Evolutionary conservation across 164 flowering plant genomes (phyloP).

Genomic region (Macadamia tetraphylla): DNA sequence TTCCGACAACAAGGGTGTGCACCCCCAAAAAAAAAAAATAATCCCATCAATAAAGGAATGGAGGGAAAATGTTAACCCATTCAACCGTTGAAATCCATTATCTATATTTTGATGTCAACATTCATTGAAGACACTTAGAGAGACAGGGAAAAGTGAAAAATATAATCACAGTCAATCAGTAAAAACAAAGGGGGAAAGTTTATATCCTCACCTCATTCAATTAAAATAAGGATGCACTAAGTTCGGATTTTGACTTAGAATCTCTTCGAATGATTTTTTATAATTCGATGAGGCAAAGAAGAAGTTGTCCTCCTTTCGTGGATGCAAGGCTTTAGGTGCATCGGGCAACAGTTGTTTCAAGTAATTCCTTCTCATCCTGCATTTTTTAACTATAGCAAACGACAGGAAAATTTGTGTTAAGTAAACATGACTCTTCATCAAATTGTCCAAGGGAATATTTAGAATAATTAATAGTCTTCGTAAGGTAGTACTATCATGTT

Average conservation of each 20-base stretch:
- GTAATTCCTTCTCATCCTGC: constrained; percentile 93
- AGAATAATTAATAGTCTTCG: too few species aligned
- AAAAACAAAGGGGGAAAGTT: too few species aligned
- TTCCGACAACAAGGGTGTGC: too few species aligned
- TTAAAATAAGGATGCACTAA: constrained; percentile 88
- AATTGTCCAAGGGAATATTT: background rate
- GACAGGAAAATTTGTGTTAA: background rate
- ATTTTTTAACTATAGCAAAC: constrained; percentile 10
- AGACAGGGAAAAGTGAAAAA: background rate
- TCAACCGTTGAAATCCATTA: too few species aligned
- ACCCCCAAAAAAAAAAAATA: too few species aligned
- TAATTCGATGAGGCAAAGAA: constrained; percentile 90
- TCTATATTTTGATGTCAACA: too few species aligned
- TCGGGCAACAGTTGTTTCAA: constrained; percentile 75
- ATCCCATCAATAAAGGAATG: too few species aligned
- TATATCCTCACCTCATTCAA: constrained; percentile 60
- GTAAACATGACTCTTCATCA: background rate
- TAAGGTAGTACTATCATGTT: background rate
- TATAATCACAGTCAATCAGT: background rate
- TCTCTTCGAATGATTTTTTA: constrained; percentile 68
- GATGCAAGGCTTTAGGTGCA: constrained; percentile 86
- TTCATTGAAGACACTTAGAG: too few species aligned
- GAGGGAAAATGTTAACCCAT: too few species aligned
- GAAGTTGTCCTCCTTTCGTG: constrained; percentile 85
- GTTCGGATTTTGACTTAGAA: constrained; percentile 49